A percentile compares a stretch with the other conserved stretches of the same genome.
These are phyloP conservation scores for Fagus crenata DNA, from an alignment of 306 rosid species.

Conservation along the genomic window DNA sequence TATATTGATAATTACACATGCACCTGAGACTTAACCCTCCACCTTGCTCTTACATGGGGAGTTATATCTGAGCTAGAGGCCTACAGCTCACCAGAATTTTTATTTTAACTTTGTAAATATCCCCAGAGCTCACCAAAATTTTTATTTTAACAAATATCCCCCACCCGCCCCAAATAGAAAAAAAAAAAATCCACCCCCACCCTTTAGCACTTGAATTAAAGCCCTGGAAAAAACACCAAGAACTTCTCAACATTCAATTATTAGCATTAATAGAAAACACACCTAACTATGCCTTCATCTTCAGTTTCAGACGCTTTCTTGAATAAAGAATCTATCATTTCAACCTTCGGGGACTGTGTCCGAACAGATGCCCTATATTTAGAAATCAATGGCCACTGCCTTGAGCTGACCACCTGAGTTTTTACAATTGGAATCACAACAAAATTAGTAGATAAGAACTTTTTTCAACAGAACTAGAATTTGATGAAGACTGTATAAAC, in stretches of 20 bases:
- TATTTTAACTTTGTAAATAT: too few species aligned
- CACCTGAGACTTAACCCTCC: too few species aligned
- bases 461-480: not conserved
- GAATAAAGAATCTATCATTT: slow-evolving; percentile 83
- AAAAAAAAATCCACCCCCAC: not conserved
- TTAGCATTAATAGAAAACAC: not conserved
- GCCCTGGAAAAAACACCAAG: not conserved
- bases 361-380: slow-evolving; percentile 85
- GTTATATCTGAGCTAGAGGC: too few species aligned
- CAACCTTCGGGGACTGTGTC: slow-evolving; percentile 78
- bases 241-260: not conserved
- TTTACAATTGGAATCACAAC: slow-evolving; percentile 8
- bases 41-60: too few species aligned
- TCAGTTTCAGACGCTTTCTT: slow-evolving; percentile 59
- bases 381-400: slow-evolving; percentile 89
- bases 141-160: too few species aligned
- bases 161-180: too few species aligned
- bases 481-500: not conserved
- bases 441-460: not conserved
- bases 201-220: not conserved
- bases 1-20: too few species aligned
- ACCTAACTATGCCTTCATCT: slow-evolving; percentile 94
- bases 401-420: slow-evolving; percentile 80
- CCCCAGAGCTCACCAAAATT: too few species aligned
- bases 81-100: too few species aligned